A percentile compares a stretch with the other conserved stretches of the same genome.
These are phyloP conservation scores for Yamadazyma pseudoaaseri DNA, from an alignment of 1,139 yeast genomes.

Conservation along the genomic window DNA sequence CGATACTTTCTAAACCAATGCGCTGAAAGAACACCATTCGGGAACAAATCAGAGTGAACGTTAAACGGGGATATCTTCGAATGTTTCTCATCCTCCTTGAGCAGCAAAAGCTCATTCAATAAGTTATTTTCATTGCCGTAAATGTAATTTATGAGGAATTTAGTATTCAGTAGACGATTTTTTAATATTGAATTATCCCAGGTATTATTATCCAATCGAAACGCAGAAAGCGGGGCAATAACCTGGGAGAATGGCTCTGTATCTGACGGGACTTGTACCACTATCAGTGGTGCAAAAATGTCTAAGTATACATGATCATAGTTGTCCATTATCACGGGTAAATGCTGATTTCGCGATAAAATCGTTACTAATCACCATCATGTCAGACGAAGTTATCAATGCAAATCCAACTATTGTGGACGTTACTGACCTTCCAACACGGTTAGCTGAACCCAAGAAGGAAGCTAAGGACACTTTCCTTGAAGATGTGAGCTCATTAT, in stretches of 20 bases:
- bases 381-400: conserved; percentile 73
- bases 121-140: conserved; percentile 4
- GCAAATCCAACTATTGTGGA: conserved; percentile 90
- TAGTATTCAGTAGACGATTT: conserved; percentile 35
- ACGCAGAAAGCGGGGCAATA: conserved; percentile 15
- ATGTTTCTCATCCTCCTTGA: conserved; percentile 18
- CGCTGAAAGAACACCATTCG: conserved; percentile 40
- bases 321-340: conserved; percentile 26
- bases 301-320: conserved; percentile 27
- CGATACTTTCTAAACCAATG: conserved; percentile 40
- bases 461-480: conserved; percentile 13
- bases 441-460: conserved; percentile 23
- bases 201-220: conserved; percentile 20
- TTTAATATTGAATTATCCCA: conserved; percentile 45
- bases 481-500: conserved; percentile 20
- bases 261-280: conserved; percentile 7
- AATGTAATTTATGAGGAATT: conserved; percentile 26
- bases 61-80: conserved; percentile 39
- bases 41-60: conserved; percentile 34
- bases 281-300: conserved; percentile 34
- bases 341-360: background rate
- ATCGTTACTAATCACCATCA: conserved; percentile 13
- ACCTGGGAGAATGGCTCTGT: conserved; percentile 5
- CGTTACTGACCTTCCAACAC: conserved; percentile 70
- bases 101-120: conserved; percentile 1